Conservation (phyloP, 2,329 filamentous ascomycete genomes). For the Colletotrichum endophyticum region DNA sequence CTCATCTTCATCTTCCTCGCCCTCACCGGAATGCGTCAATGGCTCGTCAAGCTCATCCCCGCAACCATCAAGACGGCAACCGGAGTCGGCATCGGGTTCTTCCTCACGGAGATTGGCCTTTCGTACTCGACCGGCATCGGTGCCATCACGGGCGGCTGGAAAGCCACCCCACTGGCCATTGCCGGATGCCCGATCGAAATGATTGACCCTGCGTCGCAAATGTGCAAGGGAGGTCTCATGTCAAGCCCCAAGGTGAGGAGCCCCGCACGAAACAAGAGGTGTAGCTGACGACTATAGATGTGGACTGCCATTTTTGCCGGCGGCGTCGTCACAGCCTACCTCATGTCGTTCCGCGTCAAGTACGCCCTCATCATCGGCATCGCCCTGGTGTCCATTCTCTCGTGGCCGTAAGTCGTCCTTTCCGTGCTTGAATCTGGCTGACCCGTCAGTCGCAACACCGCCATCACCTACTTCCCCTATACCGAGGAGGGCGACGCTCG, state of each 20-base stretch:
- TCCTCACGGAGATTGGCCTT: conserved; percentile 67
- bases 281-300: conserved; percentile 51
- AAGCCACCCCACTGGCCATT: conserved; percentile 74
- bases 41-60: conserved; percentile 71
- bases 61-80: conserved; percentile 69
- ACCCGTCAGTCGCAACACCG: conserved; percentile 60
- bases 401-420: conserved; percentile 66
- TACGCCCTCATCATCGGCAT: conserved; percentile 79
- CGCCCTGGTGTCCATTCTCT: conserved; percentile 72
- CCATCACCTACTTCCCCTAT: conserved; percentile 76
- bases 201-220: conserved; percentile 48
- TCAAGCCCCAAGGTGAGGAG: conserved; percentile 69
- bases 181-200: conserved; percentile 72
- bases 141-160: conserved; percentile 71
- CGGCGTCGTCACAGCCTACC: conserved; percentile 77
- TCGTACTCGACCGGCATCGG: conserved; percentile 86
- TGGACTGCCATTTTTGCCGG: conserved; percentile 88
- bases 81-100: conserved; percentile 69
- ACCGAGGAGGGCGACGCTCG: conserved; percentile 66
- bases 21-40: conserved; percentile 73
- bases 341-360: conserved; percentile 81
- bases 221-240: conserved; percentile 71
- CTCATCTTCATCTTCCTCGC: conserved; percentile 69
- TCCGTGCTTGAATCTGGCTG: not conserved
- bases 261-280: not conserved